A percentile compares a stretch with the other conserved stretches of the same genome.
Conservation (phyloP, 2,329 filamentous ascomycete genomes). For the Microsporum canis region DNA sequence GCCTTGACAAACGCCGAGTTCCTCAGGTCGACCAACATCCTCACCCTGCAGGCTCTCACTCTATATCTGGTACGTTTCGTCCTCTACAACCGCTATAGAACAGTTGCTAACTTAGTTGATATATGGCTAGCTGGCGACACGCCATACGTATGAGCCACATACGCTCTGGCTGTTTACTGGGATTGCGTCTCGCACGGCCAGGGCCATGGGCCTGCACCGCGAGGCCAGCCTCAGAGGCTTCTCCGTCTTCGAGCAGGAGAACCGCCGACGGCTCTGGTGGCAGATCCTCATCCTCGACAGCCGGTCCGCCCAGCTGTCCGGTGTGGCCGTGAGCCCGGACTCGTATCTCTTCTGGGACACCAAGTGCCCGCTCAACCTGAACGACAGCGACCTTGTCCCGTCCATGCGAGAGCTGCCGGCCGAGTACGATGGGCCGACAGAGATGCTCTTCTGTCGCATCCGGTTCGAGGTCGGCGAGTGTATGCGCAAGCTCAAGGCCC, state of each 20-base stretch:
- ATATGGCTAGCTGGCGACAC: slow-evolving; percentile 5
- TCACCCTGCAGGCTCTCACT: slow-evolving; percentile 43
- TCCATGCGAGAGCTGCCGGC: slow-evolving; percentile 33
- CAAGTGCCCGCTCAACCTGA: slow-evolving; percentile 33
- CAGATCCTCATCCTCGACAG: slow-evolving; percentile 30
- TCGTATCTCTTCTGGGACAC: slow-evolving; percentile 23
- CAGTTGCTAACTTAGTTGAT: background rate
- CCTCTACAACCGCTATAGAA: too few species aligned
- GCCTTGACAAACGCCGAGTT: slow-evolving; percentile 40
- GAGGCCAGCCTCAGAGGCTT: slow-evolving; percentile 15
- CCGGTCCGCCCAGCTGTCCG: slow-evolving; percentile 33
- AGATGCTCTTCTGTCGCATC: slow-evolving; percentile 36
- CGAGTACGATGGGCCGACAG: slow-evolving; percentile 36
- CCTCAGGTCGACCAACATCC: slow-evolving; percentile 32
- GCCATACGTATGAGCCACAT: slow-evolving; percentile 17
- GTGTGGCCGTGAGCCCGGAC: slow-evolving; percentile 20
- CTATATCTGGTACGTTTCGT: slow-evolving; percentile 42
- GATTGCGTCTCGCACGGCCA: slow-evolving; percentile 10
- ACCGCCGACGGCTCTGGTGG: slow-evolving; percentile 35
- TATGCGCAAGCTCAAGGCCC: slow-evolving; percentile 25
- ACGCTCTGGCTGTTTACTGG: slow-evolving; percentile 15
- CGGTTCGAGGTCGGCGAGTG: slow-evolving; percentile 29
- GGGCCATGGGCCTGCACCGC: slow-evolving; percentile 34
- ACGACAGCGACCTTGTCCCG: slow-evolving; percentile 34
- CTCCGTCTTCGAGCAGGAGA: slow-evolving; percentile 31